Base-by-base conservation (phyloP, 352 stramenopile genomes). In the Pythium oligandrum region DNA sequence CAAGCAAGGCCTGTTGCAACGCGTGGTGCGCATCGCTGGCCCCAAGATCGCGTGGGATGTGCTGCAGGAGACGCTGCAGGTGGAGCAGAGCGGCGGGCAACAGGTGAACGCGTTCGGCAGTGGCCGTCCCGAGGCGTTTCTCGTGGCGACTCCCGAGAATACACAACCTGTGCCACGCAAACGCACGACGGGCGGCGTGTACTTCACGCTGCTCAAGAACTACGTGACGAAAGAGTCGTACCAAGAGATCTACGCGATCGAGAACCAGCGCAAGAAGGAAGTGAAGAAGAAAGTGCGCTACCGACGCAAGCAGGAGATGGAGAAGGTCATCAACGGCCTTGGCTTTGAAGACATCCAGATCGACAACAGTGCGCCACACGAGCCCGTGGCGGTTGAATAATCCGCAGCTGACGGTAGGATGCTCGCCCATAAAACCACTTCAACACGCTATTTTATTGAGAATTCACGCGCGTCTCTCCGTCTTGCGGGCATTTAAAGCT, bases 251-350 rank as follows among this genome's bases (percentile, higher is more conserved):
- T 92, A 89, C 53, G 76, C 81, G 52, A 63, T 92, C 12, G 81
- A 92, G 53, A 70, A 83, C 37, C 52, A 71, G 36, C 72, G 84
- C 50, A 92, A 92, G 63, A 89, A 92, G 59, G 75, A 86, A 34
- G 62, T 66, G 37, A 85, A 86, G 65, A 87, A 87, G 48, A 67
- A 70, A 3, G 59, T 73, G 40, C 66, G 70, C 42, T 63, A 64
- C 40, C 70, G 73, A 12, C 63, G 68, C 37, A 63, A 75, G 8
- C 75, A 88, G 59, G 66, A 64, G 48, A 86, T 87, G 61, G 81
- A 92, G 52, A 74, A 63, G 17, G 80, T 71, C 32, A 61, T 92
- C 53, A 69, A 69, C 10, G 73, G 74, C 50, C 57, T 88, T 11
- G 68, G 78, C 37, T 75, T 87, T 26, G 65, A 82, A 34, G 71